Base-by-base conservation (phyloP, 441 rosid species). In the Pelargonium myrrhifolium region DNA sequence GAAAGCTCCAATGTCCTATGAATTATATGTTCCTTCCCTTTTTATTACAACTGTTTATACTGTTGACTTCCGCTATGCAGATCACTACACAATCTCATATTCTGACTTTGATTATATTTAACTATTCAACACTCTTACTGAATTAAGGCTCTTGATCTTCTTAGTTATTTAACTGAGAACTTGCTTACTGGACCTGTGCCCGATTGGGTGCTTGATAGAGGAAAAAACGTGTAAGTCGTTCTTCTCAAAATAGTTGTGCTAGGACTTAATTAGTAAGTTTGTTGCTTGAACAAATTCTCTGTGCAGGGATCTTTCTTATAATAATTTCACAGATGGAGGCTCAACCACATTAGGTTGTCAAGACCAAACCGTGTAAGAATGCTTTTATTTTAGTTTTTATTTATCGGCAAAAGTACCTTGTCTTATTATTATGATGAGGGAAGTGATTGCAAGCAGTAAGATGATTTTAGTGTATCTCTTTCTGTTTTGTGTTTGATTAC, bases 241-340 rank as follows among this genome's bases (percentile, higher is more conserved):
- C 43, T 28, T 70, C 60, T 14, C 12, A 45, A n/a, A 12, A 26
- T 26, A 26, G 31, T 26, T 4, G 31, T 26, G 31, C 31, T 26
- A 26, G 31, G 31, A 26, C 2, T 26, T 26, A 26, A 26, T 66
- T n/a, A 45, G 14, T 12, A 1, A 45, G 14, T 14, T 12, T 45
- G 14, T 59, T 15, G 3, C 11, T 4, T 45, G 42, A 15, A 65
- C 14, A n/a, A 62, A 6, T 70, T 26, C 0, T 42, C 3, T 24
- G 14, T 68, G 76, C 82, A 88, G 91, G 66, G 91, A 88, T 72
- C 75, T 88, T 49, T 69, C 88, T 21, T 88, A 82, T 71, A 88
- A 86, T 77, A 77, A 72, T 67, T 83, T 88, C 59, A 68, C 77
- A 4, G 49, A 20, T 11, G 70, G 18, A 49, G 66, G 24, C 69